Conservation (phyloP, 1,284 basidiomycete genomes). For the Trichosporon coremiiforme region DNA sequence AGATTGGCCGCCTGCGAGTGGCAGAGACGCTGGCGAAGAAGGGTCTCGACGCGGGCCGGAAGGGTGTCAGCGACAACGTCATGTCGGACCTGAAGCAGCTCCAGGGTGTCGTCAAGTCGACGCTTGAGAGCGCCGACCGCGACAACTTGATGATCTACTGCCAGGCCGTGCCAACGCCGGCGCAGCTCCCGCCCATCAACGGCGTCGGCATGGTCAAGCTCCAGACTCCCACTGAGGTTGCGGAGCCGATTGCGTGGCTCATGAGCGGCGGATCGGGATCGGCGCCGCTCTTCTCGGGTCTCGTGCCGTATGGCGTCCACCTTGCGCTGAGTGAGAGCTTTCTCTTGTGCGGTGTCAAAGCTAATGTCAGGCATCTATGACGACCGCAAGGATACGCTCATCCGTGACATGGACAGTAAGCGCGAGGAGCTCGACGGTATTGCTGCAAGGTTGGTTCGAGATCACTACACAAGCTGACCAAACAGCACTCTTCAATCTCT, state of each 20-base stretch:
- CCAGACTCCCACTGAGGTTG: constrained; percentile 65
- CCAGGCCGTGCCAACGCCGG: constrained; percentile 74
- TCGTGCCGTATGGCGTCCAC: constrained; percentile 85
- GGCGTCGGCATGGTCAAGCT: constrained; percentile 72
- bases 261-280: constrained; percentile 59
- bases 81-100: constrained; percentile 75
- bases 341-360: neutral
- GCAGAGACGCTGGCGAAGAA: constrained; percentile 72
- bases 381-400: constrained; percentile 73
- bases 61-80: constrained; percentile 66
- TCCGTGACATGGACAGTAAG: constrained; percentile 67
- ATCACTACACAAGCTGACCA: constrained; percentile 21
- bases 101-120: constrained; percentile 64
- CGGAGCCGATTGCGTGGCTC: constrained; percentile 61
- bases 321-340: constrained; percentile 71
- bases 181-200: constrained; percentile 68
- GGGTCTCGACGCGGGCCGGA: constrained; percentile 71
- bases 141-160: constrained; percentile 98
- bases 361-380: constrained; percentile 75
- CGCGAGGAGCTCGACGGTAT: constrained; percentile 69
- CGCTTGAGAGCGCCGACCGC: constrained; percentile 69
- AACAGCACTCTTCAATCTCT: constrained; percentile 69
- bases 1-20: constrained; percentile 72
- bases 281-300: constrained; percentile 70
- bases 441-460: constrained; percentile 63